Conservation (phyloP, 2,329 filamentous ascomycete genomes). For the Nemania abortiva region DNA sequence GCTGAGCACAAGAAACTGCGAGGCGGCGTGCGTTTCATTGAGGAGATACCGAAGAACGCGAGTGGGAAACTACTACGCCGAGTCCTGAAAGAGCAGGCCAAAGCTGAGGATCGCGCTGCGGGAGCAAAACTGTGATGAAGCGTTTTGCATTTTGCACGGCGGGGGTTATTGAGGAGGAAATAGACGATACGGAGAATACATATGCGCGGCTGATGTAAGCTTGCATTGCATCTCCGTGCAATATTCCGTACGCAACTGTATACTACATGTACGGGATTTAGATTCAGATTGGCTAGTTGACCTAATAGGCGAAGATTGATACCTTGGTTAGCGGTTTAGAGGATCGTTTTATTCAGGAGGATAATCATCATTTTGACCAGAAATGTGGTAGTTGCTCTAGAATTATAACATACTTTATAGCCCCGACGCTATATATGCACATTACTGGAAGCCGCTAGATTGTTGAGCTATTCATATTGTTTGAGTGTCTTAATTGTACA, state of each 20-base stretch:
- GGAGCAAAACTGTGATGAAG: slow-evolving; percentile 48
- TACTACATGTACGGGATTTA: slow-evolving; percentile 6
- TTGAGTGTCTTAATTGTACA: background rate
- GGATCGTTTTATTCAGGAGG: background rate
- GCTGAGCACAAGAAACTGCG: slow-evolving; percentile 57
- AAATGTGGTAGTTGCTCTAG: background rate
- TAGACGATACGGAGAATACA: slow-evolving; percentile 2
- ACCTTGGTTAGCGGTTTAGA: background rate
- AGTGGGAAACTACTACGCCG: slow-evolving; percentile 73
- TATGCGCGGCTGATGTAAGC: background rate
- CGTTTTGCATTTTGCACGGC: background rate
- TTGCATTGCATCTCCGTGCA: slow-evolving; percentile 1
- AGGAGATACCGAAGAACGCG: slow-evolving; percentile 72
- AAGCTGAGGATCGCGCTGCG: slow-evolving; percentile 49
- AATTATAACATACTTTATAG: background rate
- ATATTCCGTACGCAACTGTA: slow-evolving; percentile 7
- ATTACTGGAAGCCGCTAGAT: background rate
- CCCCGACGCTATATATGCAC: background rate
- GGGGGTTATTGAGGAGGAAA: background rate
- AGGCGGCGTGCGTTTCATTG: slow-evolving; percentile 60
- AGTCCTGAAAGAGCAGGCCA: slow-evolving; percentile 63
- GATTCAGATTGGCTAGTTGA: background rate
- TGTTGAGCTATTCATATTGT: background rate
- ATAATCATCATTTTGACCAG: background rate
- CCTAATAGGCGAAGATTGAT: slow-evolving; percentile 3